Conservation (phyloP, 2,329 filamentous ascomycete species). For the Myriosclerotinia duriaeana region DNA sequence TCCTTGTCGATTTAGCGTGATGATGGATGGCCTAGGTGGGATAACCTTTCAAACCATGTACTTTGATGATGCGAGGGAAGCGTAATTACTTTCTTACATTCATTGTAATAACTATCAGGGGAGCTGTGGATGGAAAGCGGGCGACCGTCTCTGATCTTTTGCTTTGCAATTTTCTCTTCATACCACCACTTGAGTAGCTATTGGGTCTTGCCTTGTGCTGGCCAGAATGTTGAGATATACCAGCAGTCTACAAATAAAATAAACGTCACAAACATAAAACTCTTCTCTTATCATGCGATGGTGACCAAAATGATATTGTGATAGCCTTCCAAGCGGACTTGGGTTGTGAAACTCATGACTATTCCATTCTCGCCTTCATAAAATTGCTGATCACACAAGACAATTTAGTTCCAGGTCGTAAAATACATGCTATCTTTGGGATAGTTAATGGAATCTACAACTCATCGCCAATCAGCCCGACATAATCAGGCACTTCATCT, state of each 20-base stretch:
- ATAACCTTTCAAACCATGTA: conserved; percentile 29
- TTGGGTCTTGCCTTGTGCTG: conserved; percentile 32
- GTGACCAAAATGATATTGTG: background rate
- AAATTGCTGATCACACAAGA: no score
- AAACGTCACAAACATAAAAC: conserved; percentile 14
- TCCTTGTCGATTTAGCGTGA: conserved; percentile 41
- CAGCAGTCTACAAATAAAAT: conserved; percentile 23
- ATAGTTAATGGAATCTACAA: no score
- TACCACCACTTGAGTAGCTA: conserved; percentile 24
- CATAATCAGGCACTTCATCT: background rate
- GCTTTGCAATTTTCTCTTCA: conserved; percentile 28
- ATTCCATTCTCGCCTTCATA: no score
- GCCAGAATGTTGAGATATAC: conserved; percentile 30
- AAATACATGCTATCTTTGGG: no score
- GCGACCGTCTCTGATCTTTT: conserved; percentile 35
- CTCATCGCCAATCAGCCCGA: no score
- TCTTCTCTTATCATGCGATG: conserved; percentile 22
- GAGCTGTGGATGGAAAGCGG: conserved; percentile 34
- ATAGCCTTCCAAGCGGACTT: background rate
- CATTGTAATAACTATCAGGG: conserved; percentile 38
- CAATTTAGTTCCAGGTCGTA: no score
- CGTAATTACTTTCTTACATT: conserved; percentile 37
- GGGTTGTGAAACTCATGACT: background rate
- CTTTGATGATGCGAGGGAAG: conserved; percentile 24
- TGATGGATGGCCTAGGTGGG: conserved; percentile 35